phyloP scores from a whole-genome alignment of 805 yeast species.

The Debaryomyces prosopidis region DNA sequence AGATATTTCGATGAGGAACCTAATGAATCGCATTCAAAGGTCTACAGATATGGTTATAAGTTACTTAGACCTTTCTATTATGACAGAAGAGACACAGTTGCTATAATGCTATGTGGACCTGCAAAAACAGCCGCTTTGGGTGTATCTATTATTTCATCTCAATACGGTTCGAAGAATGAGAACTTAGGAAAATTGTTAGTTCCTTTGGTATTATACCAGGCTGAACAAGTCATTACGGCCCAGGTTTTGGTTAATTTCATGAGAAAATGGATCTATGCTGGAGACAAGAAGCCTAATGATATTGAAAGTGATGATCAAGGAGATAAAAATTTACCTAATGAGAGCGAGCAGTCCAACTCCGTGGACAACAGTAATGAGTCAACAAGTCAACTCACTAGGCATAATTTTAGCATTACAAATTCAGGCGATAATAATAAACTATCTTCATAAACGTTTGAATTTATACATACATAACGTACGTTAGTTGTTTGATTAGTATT shows the following conservation, averaged over 20 bases:
- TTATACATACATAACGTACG: no score
- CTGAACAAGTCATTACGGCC: slow-evolving; percentile 84
- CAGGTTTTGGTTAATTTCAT: slow-evolving; percentile 66
- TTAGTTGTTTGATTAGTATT: no score
- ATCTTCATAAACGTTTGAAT: no score
- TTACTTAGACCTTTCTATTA: slow-evolving; percentile 67
- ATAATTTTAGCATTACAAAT: background rate
- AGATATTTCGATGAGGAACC: slow-evolving; percentile 49
- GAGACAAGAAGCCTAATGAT: slow-evolving; percentile 18
- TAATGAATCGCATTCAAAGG: slow-evolving; percentile 38
- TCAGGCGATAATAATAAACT: background rate
- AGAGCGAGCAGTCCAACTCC: background rate
- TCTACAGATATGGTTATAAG: slow-evolving; percentile 47
- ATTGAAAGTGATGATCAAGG: background rate
- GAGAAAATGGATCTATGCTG: slow-evolving; percentile 64
- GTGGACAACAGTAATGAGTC: background rate
- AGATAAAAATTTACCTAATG: background rate
- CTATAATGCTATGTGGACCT: slow-evolving; percentile 85
- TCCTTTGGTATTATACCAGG: slow-evolving; percentile 83
- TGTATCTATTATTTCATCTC: slow-evolving; percentile 77
- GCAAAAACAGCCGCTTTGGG: slow-evolving; percentile 94
- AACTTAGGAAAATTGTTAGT: slow-evolving; percentile 72
- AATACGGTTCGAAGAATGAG: slow-evolving; percentile 64
- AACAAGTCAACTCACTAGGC: background rate
- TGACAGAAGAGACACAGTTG: slow-evolving; percentile 67